Conservation (phyloP, 2,329 filamentous ascomycete species). For the Tricladium varicosporioides region DNA sequence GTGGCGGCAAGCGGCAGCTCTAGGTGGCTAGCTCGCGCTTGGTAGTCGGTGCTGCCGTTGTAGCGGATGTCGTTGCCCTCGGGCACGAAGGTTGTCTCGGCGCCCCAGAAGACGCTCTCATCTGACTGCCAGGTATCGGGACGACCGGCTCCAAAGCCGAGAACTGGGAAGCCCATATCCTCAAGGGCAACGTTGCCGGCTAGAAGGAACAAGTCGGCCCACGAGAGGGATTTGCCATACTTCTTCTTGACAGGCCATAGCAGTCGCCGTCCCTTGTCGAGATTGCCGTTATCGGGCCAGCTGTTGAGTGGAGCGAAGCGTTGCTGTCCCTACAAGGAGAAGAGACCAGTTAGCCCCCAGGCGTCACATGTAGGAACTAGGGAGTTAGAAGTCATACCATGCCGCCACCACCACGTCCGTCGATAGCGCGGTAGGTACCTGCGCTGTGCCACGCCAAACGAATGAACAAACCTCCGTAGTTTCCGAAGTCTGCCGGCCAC, state of each 20-base stretch:
- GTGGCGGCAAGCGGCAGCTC: conserved; percentile 51
- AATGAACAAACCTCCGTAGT: conserved; percentile 59
- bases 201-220: conserved; percentile 57
- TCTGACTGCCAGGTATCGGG: conserved; percentile 58
- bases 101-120: conserved; percentile 60
- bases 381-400: conserved; percentile 25
- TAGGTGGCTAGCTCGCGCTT: conserved; percentile 33
- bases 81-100: conserved; percentile 40
- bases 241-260: conserved; percentile 63
- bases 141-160: conserved; percentile 57
- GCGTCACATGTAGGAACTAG: too few relatives aligned
- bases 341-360: neutral
- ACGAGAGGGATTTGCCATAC: conserved; percentile 61
- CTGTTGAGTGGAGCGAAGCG: conserved; percentile 60
- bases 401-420: conserved; percentile 59
- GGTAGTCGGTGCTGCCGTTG: conserved; percentile 38
- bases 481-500: conserved; percentile 62
- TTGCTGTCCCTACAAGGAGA: conserved; percentile 46
- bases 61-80: conserved; percentile 49
- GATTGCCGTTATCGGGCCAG: conserved; percentile 60
- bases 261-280: conserved; percentile 61
- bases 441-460: conserved; percentile 62
- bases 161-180: conserved; percentile 57
- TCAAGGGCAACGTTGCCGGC: conserved; percentile 59
- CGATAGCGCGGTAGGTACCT: conserved; percentile 57